Base-by-base conservation (phyloP, 2,329 filamentous ascomycete genomes). In the Thelonectria olida region DNA sequence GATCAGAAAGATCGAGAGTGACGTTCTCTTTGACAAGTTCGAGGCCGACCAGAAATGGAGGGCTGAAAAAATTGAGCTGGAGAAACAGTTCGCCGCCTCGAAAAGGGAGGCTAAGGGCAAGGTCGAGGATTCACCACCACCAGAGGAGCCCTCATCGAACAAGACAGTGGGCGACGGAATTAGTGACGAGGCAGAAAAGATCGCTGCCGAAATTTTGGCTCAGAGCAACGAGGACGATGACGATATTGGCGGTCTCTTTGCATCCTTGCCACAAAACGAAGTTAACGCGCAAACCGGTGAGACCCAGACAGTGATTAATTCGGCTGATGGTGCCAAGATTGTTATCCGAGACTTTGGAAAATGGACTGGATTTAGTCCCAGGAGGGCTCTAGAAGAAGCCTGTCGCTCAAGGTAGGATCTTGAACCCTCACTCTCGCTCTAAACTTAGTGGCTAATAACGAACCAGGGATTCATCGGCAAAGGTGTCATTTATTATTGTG, bases 291-390 rank as follows among this genome's bases (percentile, higher is more conserved):
- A 74, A 6, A 87, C 85, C 8, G 87, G 87, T n/a, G 85, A 88
- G 72, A 83, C 82, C 2, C 82, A 77, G 36, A 89, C 82, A 0
- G 83, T 85, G 39, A 79, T 88, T 42, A 87, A 83, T 69, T 79
- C 81, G 47, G 67, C 79, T 55, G 76, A 85, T 65, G 84, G 87
- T 2, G 74, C 80, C 6, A 88, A 84, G 58, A 77, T 93, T 4
- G 84, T 81, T 1, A 84, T 97, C 49, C 84, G 92, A 42, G 91
- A 97, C 70, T 97, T 98, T 82, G 93, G 92, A 2, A 93, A 92
- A 75, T 89, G 88, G 81, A 86, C 86, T 13, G 94, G 95, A 7
- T 78, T 97, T 27, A 91, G 82, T 68, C 94, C 95, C 15, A 86
- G 88, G 63, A 85, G 91, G 66, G 84, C 92, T 25, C 79, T 98